Base-by-base conservation (phyloP, 2,329 filamentous ascomycete species). In the Cladophialophora exuberans region DNA sequence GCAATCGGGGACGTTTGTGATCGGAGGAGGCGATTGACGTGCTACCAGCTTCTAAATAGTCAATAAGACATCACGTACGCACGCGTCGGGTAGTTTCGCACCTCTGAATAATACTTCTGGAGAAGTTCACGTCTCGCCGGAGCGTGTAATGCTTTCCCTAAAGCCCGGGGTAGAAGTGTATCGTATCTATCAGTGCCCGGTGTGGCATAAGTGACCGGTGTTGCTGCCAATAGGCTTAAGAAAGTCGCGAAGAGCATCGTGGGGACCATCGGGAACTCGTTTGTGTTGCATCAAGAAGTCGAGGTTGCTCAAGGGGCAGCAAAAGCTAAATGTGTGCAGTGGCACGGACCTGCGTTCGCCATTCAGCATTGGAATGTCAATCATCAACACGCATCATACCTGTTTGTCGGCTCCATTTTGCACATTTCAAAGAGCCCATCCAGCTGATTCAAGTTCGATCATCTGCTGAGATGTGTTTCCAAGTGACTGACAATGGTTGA, bases 331-430 rank as follows among this genome's bases (percentile, higher is more conserved):
- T 30, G 53, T 59, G n/a, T 48, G 46, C 54, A 42, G 22, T 30
- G 43, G 54, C 57, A 54, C 50, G 51, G 49, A 38, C 51, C 53
- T 57, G 31, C 44, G 57, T 54, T 44, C 50, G 35, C 41, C 18
- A 35, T 52, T 42, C 42, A 57, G 28, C 48, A 36, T 33, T 52
- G 57, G 57, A 57, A 60, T 60, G 57, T 54, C 28, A 18, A 22
- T 36, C 17, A n/a, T 26, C 30, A 44, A 42, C 33, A 18, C 18
- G 22, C 6, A 13, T 22, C 44, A 36, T 52, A 52, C 52, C 36
- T 43, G 17, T 30, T 26, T 18, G 18, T 17, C 22, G 22, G 5
- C 7, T 20, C 4, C 10, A n/a, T 38, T 38, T 2, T 26, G 26
- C 11, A 26, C 22, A 18, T 3, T 6, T 15, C 26, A 6, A 17